Evolutionary conservation across 306 rosid genomes (phyloP).

Genomic region (Castanospermum australe): DNA sequence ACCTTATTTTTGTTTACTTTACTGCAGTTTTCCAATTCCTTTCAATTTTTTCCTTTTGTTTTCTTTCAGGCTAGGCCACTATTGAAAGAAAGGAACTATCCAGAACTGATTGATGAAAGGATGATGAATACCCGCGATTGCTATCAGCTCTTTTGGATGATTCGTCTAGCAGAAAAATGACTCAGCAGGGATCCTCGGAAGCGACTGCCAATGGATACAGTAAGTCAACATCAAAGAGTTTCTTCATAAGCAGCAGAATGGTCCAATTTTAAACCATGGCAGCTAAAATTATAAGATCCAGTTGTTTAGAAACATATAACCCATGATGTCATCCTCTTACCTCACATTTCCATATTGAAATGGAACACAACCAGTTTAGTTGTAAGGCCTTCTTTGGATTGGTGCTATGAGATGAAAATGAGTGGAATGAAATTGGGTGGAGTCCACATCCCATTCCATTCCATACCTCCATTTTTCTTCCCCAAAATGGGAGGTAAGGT

Average conservation of each 20-base stretch:
- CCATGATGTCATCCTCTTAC: no score
- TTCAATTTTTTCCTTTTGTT: not conserved
- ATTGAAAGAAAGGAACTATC: slow-evolving; percentile 58
- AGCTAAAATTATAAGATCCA: no score
- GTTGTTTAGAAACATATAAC: not conserved
- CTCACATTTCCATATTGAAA: no score
- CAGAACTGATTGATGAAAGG: slow-evolving; percentile 46
- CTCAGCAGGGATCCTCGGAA: slow-evolving; percentile 49
- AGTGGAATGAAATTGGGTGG: no score
- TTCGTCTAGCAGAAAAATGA: slow-evolving; percentile 48
- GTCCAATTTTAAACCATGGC: not conserved
- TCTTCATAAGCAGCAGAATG: not conserved
- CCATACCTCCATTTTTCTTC: no score
- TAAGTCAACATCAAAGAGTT: not conserved
- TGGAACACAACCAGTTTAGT: no score
- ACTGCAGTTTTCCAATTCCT: not conserved
- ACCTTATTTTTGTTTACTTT: not conserved
- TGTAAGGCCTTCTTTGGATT: no score
- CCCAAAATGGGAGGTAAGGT: no score
- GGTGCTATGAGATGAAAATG: no score
- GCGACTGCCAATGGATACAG: slow-evolving; percentile 48
- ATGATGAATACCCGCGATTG: slow-evolving; percentile 50
- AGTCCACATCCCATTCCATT: no score
- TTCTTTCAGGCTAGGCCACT: slow-evolving; percentile 60
- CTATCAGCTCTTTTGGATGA: slow-evolving; percentile 60